These are phyloP conservation scores for Suillus clintonianus DNA, from an alignment of 768 basidiomycete genomes.

Conservation along the genomic window DNA sequence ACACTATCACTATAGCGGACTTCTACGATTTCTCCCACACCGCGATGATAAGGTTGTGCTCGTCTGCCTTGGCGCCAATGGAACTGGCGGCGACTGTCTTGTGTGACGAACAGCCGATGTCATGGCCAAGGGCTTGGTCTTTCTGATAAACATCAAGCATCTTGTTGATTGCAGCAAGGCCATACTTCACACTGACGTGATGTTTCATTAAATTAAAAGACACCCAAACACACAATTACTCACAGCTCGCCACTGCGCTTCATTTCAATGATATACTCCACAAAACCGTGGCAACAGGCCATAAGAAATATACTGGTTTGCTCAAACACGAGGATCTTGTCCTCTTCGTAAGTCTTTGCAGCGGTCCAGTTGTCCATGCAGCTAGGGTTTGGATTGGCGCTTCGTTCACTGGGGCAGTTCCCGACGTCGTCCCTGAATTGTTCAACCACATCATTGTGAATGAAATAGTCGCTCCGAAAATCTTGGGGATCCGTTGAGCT, in stretches of 20 bases:
- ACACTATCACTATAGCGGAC: no score
- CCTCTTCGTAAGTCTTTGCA: conserved; percentile 23
- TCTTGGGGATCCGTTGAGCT: conserved; percentile 18
- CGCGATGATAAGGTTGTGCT: conserved; percentile 7
- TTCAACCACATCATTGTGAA: conserved; percentile 27
- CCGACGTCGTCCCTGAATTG: conserved; percentile 16
- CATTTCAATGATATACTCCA: conserved; percentile 35
- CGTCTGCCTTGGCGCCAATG: conserved; percentile 11
- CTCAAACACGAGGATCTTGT: conserved; percentile 37
- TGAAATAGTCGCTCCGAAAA: conserved; percentile 27
- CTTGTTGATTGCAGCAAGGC: conserved; percentile 16
- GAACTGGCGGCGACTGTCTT: conserved; percentile 17
- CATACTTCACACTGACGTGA: neutral
- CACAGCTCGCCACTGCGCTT: conserved; percentile 38
- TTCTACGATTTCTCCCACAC: no score
- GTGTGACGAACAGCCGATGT: conserved; percentile 31
- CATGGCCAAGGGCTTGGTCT: conserved; percentile 19
- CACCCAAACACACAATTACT: no score
- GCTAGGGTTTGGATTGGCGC: neutral
- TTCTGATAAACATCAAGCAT: conserved; percentile 21
- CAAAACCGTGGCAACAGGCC: conserved; percentile 36
- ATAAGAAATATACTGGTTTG: conserved; percentile 39
- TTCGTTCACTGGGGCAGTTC: neutral
- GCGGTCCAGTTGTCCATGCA: conserved; percentile 38
- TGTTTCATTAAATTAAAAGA: neutral